phyloP scores from a whole-genome alignment of 2,329 filamentous ascomycete genomes.

The Alternaria novae-zelandiae region DNA sequence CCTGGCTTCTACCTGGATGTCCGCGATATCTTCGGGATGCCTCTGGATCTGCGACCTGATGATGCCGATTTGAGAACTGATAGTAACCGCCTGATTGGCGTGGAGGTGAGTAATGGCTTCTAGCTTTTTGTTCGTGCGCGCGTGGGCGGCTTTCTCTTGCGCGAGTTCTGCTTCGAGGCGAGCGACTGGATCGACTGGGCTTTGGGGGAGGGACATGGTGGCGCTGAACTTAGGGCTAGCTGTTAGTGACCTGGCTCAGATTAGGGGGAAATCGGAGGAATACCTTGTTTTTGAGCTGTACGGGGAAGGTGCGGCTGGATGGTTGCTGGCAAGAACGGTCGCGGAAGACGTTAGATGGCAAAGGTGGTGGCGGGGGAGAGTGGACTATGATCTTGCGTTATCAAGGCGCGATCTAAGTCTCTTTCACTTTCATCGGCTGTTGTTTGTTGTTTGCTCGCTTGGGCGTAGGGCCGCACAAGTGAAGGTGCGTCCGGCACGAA shows the following conservation, averaged over 20 bases:
- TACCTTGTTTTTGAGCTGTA: not conserved
- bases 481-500: not conserved
- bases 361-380: not conserved
- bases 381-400: not conserved
- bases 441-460: not conserved
- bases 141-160: not conserved
- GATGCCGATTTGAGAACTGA: not conserved
- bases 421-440: not conserved
- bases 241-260: not conserved
- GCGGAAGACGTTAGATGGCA: not conserved
- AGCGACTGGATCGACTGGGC: not conserved
- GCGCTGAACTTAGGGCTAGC: not conserved
- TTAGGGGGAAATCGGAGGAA: not conserved
- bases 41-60: not conserved
- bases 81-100: not conserved
- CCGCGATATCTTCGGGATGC: not conserved
- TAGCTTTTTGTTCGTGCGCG: not conserved
- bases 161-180: not conserved
- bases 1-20: not conserved
- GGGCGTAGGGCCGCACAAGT: not conserved
- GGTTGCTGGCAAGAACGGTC: not conserved
- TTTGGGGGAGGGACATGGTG: not conserved
- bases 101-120: not conserved
- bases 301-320: not conserved
- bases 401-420: not conserved